Evolutionary conservation across 176 grass and related monocot species (phyloP), one percentile per base, ranked within the genome.

Genomic region (Oryza glumipatula): DNA sequence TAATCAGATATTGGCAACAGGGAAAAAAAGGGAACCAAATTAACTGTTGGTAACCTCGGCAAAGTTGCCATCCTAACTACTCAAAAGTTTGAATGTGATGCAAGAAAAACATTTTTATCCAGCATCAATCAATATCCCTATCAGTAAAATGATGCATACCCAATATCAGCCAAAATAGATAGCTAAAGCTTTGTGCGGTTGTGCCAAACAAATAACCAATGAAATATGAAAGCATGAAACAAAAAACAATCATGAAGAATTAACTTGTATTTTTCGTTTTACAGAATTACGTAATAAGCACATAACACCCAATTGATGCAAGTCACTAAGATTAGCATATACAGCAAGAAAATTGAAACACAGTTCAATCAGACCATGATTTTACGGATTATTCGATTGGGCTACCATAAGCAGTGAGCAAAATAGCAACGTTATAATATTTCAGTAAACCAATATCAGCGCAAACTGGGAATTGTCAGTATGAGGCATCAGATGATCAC

Each of bases 21-120:
- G 84, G 76, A 80, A 90, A 90, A 86, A 86, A 83, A 87, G 89
- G 84, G 30, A 87, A 87, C 84, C 84, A 87, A 87, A 90, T 87
- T 14, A 70, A 35, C 17, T 70, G n/a, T 87, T 87, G 89, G 80
- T 69, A 84, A 76, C 84, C 76, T 90, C 16, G 89, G 89, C 80
- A 90, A 83, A 87, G 84, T 90, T 87, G 84, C 80, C 83, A 38
- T 65, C 9, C 16, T 3, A 65, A 76, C 28, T 67, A 39, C 15
- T 30, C 6, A 49, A 88, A 64, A 70, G 22, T 0, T n/a, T 28
- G 2, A 1, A 9, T 51, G 35, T 65, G 19, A 73, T 52, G 76
- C 22, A 15, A 79, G 46, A 3, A 9, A 1, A 35, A 33, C 13
- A 41, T 28, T 58, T 45, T 74, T 0, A 41, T 32, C 36, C 36